Evolutionary conservation across 495 filamentous ascomycete genomes (phyloP), one percentile per base, ranked within the genome.

Genomic region (Xylaria curta): DNA sequence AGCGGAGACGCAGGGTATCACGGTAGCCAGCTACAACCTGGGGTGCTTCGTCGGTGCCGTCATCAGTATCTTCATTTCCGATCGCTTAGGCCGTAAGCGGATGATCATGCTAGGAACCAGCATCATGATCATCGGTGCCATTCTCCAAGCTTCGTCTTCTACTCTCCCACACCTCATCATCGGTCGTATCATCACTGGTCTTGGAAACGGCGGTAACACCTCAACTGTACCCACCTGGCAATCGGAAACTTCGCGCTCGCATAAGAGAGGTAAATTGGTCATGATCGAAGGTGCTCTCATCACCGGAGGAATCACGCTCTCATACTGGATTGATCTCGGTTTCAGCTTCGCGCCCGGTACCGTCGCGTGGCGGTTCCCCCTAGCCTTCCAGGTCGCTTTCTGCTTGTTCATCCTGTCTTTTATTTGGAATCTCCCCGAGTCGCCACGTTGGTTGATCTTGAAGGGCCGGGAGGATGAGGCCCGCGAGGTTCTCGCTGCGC

Each of bases 271-370:
- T 17, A 91, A 91, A 73, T 82, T 94, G 75, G 90, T 94, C 78
- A 93, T 94, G 91, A 90, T 94, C 64, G 91, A 93, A 78, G 85
- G 85, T 40, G 91, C 91, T 19, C 83, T 93, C 79, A 91, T 93
- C 73, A 92, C 91, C 4, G 87, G 87, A 44, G 92, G 92, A 74
- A 89, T 94, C 73, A 90, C 88, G 71, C 82, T 94, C 76, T 88
- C 85, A 75, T 93, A 94, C 81, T 95, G 92, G 92, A 85, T 94
- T 60, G 89, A 90, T 72, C 91, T 92, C 60, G 93, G 87, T 24
- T 85, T 93, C 56, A 87, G 89, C 44, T 94, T 90, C 70, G 78
- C 91, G 53, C 86, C 89, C 65, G 88, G 78, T 70, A 86, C 87
- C 21, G 88, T 92, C 12, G 82, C 91, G 3, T 94, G 92, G 92